Evolutionary conservation across 129 eudicot species (phyloP).

Genomic region (Ambrosia trifida): DNA sequence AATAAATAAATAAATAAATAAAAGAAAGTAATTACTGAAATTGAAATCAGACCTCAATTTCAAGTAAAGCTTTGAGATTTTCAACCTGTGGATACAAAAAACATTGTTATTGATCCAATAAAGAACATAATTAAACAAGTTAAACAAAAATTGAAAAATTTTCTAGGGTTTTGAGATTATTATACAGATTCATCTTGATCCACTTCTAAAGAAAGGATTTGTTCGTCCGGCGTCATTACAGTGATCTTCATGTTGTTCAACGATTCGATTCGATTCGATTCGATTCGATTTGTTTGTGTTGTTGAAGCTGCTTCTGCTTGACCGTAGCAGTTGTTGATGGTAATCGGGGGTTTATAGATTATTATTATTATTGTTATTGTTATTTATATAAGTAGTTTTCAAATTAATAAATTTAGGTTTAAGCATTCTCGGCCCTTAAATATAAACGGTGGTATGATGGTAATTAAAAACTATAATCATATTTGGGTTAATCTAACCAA

Average conservation of each 20-base stretch:
- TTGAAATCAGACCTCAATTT: constrained; percentile 74
- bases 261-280: constrained; percentile 34
- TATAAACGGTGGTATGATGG: too few relatives aligned
- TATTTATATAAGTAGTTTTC: too few relatives aligned
- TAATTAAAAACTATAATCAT: too few relatives aligned
- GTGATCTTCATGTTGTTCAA: constrained; percentile 82
- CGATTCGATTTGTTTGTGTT: constrained; percentile 17
- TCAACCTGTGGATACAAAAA: constrained; percentile 61
- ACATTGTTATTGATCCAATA: background rate
- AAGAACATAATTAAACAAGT: constrained; percentile 6
- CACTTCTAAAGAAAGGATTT: constrained; percentile 78
- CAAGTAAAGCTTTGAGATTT: constrained; percentile 89
- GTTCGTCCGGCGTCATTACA: constrained; percentile 90
- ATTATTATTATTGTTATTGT: background rate
- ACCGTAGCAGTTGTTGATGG: constrained; percentile 21
- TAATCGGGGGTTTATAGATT: constrained; percentile 4
- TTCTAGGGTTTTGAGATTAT: constrained; percentile 33
- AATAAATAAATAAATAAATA: too few relatives aligned
- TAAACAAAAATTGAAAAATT: background rate
- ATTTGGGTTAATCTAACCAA: too few relatives aligned
- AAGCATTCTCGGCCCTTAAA: too few relatives aligned
- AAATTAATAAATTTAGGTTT: too few relatives aligned
- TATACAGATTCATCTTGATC: constrained; percentile 89
- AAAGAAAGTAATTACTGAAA: background rate
- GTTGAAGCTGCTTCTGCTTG: constrained; percentile 25